Evolutionary conservation across 352 stramenopile species (phyloP), one percentile per base, ranked within the genome.

Genomic region (Phytophthora quininea): DNA sequence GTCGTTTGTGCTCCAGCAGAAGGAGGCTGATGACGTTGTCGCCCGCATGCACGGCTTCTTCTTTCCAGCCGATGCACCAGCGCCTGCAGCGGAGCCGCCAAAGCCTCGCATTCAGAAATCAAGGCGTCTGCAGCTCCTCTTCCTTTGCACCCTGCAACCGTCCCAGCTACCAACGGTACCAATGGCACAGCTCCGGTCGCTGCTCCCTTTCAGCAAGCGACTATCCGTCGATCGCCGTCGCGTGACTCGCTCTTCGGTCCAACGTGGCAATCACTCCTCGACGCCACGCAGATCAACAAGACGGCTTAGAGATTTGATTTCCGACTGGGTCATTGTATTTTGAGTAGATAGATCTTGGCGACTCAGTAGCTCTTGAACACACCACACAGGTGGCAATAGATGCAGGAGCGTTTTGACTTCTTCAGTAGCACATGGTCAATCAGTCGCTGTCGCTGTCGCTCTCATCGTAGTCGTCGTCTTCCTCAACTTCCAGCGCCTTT

Each of bases 1-100:
- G 61, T 95, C 86, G 43, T 97, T 97, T 56, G 89, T 97, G 27
- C 68, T 97, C n/a, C 76, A 92, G 71, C 80, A 95, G 54, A 80
- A 84, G 51, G 73, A 88, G 43, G 86, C 89, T 31, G 85, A 95
- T 52, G 80, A 82, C 3, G 67, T 96, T n/a, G 88, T 96, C 33
- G 74, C 76, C 53, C 83, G 80, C 33, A 92, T 96, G 84, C 89
- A 96, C 64, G 64, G 77, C 50, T 90, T 80, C 56, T 93, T 96
- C 54, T 95, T 96, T 61, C 64, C 70, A 15, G 56, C 50, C 45
- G 62, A 64, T 43, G 55, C 61, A 3, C 64, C 71, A 1, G 35
- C 56, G 8, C 33, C 49, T 0, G 19, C 60, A 1, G 55, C 65
- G 8, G 35, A 11, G 35, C 45, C 19, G 30, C 59, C 5, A 72